These are phyloP conservation scores for Backusella mclennaniae DNA, from an alignment of 192 early-diverging fungal genomes.

Conservation along the genomic window DNA sequence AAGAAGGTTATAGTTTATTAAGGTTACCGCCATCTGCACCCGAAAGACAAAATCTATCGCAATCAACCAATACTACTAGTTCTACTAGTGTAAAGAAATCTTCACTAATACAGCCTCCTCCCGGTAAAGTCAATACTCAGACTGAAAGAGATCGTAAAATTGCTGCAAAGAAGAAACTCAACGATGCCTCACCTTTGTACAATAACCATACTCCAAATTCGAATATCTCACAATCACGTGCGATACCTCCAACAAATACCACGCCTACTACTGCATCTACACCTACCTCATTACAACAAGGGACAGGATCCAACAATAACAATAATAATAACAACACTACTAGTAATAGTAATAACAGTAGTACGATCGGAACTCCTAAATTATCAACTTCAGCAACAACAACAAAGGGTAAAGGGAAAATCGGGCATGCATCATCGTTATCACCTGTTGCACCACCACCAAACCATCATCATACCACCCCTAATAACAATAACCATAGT, in stretches of 20 bases:
- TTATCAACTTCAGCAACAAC: not conserved
- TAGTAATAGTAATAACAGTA: not conserved
- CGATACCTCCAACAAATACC: not conserved
- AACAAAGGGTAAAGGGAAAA: not conserved
- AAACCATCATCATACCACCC: not conserved
- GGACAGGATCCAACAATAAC: not conserved
- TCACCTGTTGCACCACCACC: not conserved
- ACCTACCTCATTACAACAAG: not conserved
- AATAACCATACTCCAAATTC: not conserved
- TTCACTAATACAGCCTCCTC: conserved; percentile 14
- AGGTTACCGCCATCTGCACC: conserved; percentile 19
- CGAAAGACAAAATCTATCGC: conserved; percentile 12
- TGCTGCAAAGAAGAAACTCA: not conserved
- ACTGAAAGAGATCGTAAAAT: conserved; percentile 1
- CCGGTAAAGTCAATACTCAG: not conserved
- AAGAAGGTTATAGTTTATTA: conserved; percentile 18
- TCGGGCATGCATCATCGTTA: not conserved
- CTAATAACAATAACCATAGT: not conserved
- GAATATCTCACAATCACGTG: conserved; percentile 3
- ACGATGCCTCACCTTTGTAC: not conserved
- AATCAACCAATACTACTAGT: not conserved
- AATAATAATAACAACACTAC: not conserved
- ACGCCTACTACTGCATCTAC: not conserved
- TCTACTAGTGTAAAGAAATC: not conserved
- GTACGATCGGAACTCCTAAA: not conserved